Base-by-base conservation (phyloP, 2,329 filamentous ascomycete species). In the Stachybotrys chlorohalonatus region DNA sequence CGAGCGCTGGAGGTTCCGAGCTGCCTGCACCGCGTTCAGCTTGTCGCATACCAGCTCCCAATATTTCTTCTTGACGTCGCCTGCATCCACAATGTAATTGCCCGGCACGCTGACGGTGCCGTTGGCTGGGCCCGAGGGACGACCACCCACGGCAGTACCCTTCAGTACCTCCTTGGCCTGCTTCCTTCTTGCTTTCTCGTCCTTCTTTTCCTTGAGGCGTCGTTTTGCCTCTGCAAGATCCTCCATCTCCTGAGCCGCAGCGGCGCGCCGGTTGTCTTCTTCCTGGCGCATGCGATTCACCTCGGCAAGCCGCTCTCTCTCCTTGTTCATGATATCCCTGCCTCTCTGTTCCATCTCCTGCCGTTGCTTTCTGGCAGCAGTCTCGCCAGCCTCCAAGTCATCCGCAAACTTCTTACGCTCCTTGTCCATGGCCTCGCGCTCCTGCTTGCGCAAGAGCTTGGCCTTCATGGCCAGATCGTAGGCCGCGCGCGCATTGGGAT, bases 381-480 rank as follows among this genome's bases (percentile, higher is more conserved):
- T 75, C 70, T 96, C 93, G 17, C 88, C 77, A 31, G 83, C 80
- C 72, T 96, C 91, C 52, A 97, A 74, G 65, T 96, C 91, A 65
- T 95, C 90, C 60, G 89, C 88, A 81, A 95, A 88, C 61, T 83
- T 80, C 66, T 88, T 77, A 62, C 87, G 78, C 69, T 85, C 81
- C 51, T 84, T 83, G 62, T 89, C 85, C 72, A 95, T 87, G 57
- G 86, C 77, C 52, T 88, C 85, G 63, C 86, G 80, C 70, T 91
- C 84, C 65, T 83, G 77, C 68, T 83, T 81, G 65, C 86, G 86
- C 66, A 88, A 81, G 56, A 86, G 74, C 58, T 83, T 79, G 46
- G 90, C 89, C 63, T 86, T 82, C 49, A 89, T 82, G 58, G 86
- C 84, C 66, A 83, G 81, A 66, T 96, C 89, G 75, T 96, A 96